Evolutionary conservation across 179 eudicot species (phyloP), one percentile per base, ranked within the genome.

Genomic region (Silene vulgaris): DNA sequence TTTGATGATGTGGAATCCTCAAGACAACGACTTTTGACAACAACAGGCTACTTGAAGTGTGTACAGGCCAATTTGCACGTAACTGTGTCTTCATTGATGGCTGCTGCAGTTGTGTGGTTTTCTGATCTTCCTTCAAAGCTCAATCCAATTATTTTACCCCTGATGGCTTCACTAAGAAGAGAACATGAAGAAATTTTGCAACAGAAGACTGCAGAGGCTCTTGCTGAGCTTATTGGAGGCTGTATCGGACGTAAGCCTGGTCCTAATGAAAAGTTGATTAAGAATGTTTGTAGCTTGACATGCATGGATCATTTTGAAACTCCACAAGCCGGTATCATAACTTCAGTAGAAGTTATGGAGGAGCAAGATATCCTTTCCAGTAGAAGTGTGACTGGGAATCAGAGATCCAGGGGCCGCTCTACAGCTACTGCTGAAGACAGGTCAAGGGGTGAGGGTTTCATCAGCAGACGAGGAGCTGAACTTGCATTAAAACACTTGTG

Each of bases 171-270:
- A 35, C 79, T 96, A 48, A 96, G 88, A 76, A 88, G 92, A 83
- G 99, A 93, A 76, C 98, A 96, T 88, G 99, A 96, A 87, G 99
- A 96, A 78, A 87, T 93, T 73, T 80, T 96, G 78, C 99, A 96
- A 82, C 81, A 87, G 65, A 93, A 89, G 89, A 93, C 96, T 63
- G 97, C 98, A 75, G 99, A 96, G 73, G 96, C 97, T 70, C 92
- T 96, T 70, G 96, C 94, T 13, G 96, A 96, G 86, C 98, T 96
- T 75, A 89, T 96, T 57, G 87, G 80, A 74, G 85, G 80, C 73
- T 96, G 99, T 70, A 84, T 88, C 76, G 73, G 80, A 12, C 97
- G 99, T 16, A 96, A 89, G 81, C 99, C 99, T 69, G 76, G 99
- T 78, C 99, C 99, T 0, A 90, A 93, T 80, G 98, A 96, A 80